A percentile compares a stretch with the other conserved stretches of the same genome.
These are phyloP conservation scores for Quercus tomentella DNA, from an alignment of 331 rosid species.

Conservation along the genomic window DNA sequence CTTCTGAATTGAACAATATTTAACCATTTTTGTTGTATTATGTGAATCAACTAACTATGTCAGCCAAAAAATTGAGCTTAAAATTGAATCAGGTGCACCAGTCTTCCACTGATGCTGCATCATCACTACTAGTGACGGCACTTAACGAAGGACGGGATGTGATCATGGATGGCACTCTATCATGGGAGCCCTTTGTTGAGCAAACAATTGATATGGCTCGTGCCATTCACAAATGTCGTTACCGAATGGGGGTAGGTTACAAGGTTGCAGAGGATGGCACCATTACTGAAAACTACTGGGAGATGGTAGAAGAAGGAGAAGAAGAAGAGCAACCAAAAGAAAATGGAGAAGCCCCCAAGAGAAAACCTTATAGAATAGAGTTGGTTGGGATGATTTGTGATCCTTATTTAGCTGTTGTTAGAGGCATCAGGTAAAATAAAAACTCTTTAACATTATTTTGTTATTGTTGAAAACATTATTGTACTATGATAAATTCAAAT, in stretches of 20 bases:
- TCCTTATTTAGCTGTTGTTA: conserved; percentile 77
- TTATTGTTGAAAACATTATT: too few relatives aligned
- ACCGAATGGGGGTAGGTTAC: conserved; percentile 86
- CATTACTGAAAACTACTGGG: conserved; percentile 73
- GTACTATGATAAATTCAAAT: too few relatives aligned
- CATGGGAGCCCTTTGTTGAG: conserved; percentile 83
- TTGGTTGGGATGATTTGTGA: conserved; percentile 94
- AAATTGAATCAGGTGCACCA: conserved; percentile 63
- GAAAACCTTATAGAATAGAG: conserved; percentile 81
- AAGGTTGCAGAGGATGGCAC: conserved; percentile 61
- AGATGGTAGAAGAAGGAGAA: conserved; percentile 42
- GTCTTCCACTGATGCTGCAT: conserved; percentile 81
- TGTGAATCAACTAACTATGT: too few relatives aligned
- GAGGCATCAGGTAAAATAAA: conserved; percentile 69
- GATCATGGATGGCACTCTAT: conserved; percentile 86
- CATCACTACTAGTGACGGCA: conserved; percentile 81
- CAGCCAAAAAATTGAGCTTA: neutral
- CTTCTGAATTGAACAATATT: too few relatives aligned
- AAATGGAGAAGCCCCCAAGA: conserved; percentile 3
- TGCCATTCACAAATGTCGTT: conserved; percentile 63
- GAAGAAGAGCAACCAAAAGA: conserved; percentile 8
- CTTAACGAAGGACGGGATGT: conserved; percentile 88
- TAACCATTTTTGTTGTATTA: too few relatives aligned
- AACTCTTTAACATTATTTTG: neutral
- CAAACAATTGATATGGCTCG: conserved; percentile 84